Evolutionary conservation across 306 rosid genomes (phyloP).

Genomic region (Potentilla sterilis): DNA sequence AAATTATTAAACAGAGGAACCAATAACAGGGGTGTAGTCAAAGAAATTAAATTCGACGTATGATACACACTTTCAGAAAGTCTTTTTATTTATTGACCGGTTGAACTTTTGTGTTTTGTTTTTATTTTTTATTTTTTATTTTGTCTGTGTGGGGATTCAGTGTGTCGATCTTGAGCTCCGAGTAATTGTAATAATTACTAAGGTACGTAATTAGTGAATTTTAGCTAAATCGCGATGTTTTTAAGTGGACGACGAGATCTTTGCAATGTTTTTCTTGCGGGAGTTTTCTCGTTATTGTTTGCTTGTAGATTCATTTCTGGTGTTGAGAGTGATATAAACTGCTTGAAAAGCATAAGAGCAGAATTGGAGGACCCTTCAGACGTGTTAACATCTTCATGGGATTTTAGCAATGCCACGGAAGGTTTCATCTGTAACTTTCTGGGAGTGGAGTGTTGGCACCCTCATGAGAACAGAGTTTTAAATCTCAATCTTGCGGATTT

Average conservation of each 20-base stretch:
- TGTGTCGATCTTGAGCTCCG: too few relatives aligned
- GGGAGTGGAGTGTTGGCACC: slow-evolving; percentile 90
- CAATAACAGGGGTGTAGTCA: too few relatives aligned
- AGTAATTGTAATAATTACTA: too few relatives aligned
- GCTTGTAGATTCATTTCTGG: slow-evolving; percentile 41
- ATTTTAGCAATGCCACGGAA: slow-evolving; percentile 55
- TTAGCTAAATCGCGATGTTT: neutral
- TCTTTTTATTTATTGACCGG: too few relatives aligned
- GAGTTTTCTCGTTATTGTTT: slow-evolving; percentile 39
- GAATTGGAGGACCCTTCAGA: slow-evolving; percentile 52
- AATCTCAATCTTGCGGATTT: slow-evolving; percentile 51
- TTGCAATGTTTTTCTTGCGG: slow-evolving; percentile 4
- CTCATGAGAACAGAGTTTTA: slow-evolving; percentile 68
- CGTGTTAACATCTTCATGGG: slow-evolving; percentile 54
- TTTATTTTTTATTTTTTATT: too few relatives aligned
- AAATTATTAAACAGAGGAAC: too few relatives aligned
- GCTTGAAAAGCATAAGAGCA: slow-evolving; percentile 44
- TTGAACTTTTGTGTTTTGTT: too few relatives aligned
- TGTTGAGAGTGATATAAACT: slow-evolving; percentile 49
- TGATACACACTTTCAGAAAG: too few relatives aligned
- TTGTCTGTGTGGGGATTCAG: too few relatives aligned
- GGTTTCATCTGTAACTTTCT: slow-evolving; percentile 61
- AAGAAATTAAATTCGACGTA: too few relatives aligned
- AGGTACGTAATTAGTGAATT: too few relatives aligned
- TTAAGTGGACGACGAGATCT: slow-evolving; percentile 26